phyloP scores from a whole-genome alignment of 2,329 filamentous ascomycete species.

The Aspergillus sp. region DNA sequence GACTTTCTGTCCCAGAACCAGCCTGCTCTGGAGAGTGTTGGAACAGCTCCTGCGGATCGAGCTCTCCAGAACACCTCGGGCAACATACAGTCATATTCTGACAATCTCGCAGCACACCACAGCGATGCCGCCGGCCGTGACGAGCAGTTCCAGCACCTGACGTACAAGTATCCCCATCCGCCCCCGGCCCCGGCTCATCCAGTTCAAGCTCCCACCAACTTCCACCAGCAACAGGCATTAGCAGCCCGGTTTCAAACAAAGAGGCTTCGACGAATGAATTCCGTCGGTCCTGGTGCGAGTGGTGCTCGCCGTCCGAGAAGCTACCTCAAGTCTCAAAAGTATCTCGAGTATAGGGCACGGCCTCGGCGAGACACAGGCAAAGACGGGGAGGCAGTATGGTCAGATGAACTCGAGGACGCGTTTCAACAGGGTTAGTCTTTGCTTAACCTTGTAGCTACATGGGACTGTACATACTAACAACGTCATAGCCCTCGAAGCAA shows the following conservation, averaged over 20 bases:
- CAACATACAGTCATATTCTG: slow-evolving; percentile 37
- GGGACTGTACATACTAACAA: slow-evolving; percentile 6
- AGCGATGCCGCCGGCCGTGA: slow-evolving; percentile 23
- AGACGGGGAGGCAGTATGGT: slow-evolving; percentile 40
- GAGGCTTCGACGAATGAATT: slow-evolving; percentile 31
- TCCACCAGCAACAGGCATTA: slow-evolving; percentile 23
- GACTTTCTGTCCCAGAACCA: slow-evolving; percentile 34
- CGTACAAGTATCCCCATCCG: slow-evolving; percentile 30
- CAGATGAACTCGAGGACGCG: slow-evolving; percentile 41
- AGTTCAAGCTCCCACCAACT: slow-evolving; percentile 15
- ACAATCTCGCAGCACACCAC: slow-evolving; percentile 19
- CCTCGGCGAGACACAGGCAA: slow-evolving; percentile 39
- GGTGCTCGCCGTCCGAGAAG: slow-evolving; percentile 24
- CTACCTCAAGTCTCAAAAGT: slow-evolving; percentile 38
- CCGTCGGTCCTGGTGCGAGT: slow-evolving; percentile 21
- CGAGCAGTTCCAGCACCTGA: slow-evolving; percentile 30
- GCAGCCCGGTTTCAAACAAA: slow-evolving; percentile 27
- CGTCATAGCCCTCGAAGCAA: slow-evolving; percentile 45
- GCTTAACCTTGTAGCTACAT: slow-evolving; percentile 2
- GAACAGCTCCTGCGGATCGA: slow-evolving; percentile 30
- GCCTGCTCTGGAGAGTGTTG: slow-evolving; percentile 28
- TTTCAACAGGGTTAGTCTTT: slow-evolving; percentile 38
- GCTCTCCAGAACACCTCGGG: slow-evolving; percentile 38
- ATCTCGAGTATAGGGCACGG: slow-evolving; percentile 37
- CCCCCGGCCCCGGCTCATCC: slow-evolving; percentile 20